Conservation (phyloP, 345 rosid species). For the Lagerstroemia speciosa region DNA sequence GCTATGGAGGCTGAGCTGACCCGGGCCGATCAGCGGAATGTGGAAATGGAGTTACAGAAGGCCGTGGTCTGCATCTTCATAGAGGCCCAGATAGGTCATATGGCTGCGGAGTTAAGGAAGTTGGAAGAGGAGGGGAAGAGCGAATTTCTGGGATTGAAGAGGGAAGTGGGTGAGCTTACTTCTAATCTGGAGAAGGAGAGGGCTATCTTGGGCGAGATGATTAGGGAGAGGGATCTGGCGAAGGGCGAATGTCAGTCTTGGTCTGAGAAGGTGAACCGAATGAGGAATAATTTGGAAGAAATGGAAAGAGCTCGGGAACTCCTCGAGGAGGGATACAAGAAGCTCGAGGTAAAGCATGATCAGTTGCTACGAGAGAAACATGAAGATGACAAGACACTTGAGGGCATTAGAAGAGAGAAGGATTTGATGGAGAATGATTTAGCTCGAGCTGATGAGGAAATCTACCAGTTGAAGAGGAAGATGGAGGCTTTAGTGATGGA, state of each 20-base stretch:
- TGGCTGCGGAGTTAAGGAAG: slow-evolving; percentile 20
- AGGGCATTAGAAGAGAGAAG: slow-evolving; percentile 18
- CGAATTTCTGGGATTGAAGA: slow-evolving; percentile 29
- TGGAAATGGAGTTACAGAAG: slow-evolving; percentile 34
- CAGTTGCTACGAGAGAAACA: slow-evolving; percentile 25
- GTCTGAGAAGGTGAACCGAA: slow-evolving; percentile 19
- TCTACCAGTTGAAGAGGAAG: slow-evolving; percentile 25
- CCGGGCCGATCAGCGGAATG: slow-evolving; percentile 28
- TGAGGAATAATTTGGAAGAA: slow-evolving; percentile 27
- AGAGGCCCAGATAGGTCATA: slow-evolving; percentile 27
- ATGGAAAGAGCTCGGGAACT: slow-evolving; percentile 29
- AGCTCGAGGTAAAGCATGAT: slow-evolving; percentile 23
- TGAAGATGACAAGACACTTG: slow-evolving; percentile 18
- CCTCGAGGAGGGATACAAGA: slow-evolving; percentile 23
- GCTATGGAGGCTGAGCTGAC: slow-evolving; percentile 28
- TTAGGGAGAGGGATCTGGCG: slow-evolving; percentile 38
- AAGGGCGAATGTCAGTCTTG: slow-evolving; percentile 20
- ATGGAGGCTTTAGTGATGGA: slow-evolving; percentile 23
- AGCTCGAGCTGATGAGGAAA: slow-evolving; percentile 19
- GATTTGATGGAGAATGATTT: slow-evolving; percentile 26
- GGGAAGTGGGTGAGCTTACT: slow-evolving; percentile 21
- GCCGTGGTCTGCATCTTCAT: slow-evolving; percentile 28
- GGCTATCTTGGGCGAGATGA: slow-evolving; percentile 15
- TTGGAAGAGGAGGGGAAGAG: slow-evolving; percentile 29
- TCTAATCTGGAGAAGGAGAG: slow-evolving; percentile 28